phyloP scores from a whole-genome alignment of 805 yeast species.

The Barnettozyma siamensis region DNA sequence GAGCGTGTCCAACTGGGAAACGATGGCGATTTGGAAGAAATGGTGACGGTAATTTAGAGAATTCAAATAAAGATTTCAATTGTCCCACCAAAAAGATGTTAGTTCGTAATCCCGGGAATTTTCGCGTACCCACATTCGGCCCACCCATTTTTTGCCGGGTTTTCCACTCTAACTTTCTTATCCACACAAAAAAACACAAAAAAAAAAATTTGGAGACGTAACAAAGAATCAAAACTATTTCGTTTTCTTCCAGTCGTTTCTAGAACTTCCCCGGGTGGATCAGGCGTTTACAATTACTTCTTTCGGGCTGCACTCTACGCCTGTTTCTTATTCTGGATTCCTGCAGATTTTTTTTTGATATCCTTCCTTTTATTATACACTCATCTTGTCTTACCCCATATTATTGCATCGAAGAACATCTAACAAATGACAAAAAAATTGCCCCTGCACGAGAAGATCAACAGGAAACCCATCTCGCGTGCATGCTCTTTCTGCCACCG shows the following conservation, averaged over 20 bases:
- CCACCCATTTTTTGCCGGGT: not conserved
- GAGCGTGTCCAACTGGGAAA: conserved; percentile 4
- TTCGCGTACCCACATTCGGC: not conserved
- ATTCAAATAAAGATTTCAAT: not conserved
- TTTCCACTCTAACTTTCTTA: not conserved
- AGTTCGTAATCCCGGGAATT: conserved; percentile 1
- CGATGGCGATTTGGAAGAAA: conserved; percentile 4
- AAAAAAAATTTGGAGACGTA: too few relatives aligned
- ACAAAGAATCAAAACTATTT: too few relatives aligned
- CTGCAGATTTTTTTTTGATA: too few relatives aligned
- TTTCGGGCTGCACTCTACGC: too few relatives aligned
- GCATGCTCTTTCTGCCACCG: conserved; percentile 72
- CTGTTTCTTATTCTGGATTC: too few relatives aligned
- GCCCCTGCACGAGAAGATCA: conserved; percentile 44
- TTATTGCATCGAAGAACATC: not conserved
- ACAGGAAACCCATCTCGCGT: conserved; percentile 55
- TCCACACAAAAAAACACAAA: too few relatives aligned
- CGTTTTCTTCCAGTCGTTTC: too few relatives aligned
- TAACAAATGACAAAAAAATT: conserved; percentile 55
- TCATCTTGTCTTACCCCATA: conserved; percentile 1
- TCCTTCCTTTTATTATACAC: too few relatives aligned
- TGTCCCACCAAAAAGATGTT: not conserved
- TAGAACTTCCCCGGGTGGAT: too few relatives aligned
- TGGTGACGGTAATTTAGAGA: conserved; percentile 7
- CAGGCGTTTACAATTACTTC: too few relatives aligned